Evolutionary conservation across 106 monocot genomes (phyloP), one percentile per base, ranked within the genome.

Genomic region (Chionographis japonica): DNA sequence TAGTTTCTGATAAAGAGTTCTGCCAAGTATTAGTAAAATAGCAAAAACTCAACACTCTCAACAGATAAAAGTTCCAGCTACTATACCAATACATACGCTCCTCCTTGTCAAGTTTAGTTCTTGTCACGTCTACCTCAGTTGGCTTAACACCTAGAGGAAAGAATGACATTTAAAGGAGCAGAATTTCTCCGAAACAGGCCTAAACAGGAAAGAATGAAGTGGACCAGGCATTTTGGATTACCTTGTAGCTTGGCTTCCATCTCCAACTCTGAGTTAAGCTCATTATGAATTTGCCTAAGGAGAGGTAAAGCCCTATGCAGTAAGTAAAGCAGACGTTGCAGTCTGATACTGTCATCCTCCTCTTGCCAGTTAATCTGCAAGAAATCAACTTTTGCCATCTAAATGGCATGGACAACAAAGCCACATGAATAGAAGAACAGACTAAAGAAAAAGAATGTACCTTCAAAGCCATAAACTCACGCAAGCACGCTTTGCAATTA

Each of bases 401-500:
- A 35, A 15, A 4, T n/a, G 43, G 42, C 0, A 27, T 46, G 46
- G 9, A 10, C 46, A 46, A 27, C 27, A 27, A 27, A 17, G 8
- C 14, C 46, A 46, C 12, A 14, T 63, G 10, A 15, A 63, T n/a
- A 42, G 43, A 8, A 42, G 43, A 8, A 10, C 16, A 8, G 43
- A 7, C n/a, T 17, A n/a, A 16, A 46, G 6, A 7, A 52, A 37
- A 72, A 54, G n/a, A 3, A 38, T 39, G 62, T 72, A 72, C 72
- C 72, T 12, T 49, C 13, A 72, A 40, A 6, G 12, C 12, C 27
- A 66, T 12, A 72, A 20, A 53, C 6, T 53, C 52, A 15, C 73
- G 63, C 55, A 73, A 68, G 59, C 67, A 67, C 60, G 75, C 58
- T 37, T 73, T 73, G 35, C 73, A 73, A 50, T 73, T 73, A 53